A percentile compares a stretch with the other conserved stretches of the same genome.
Conservation (phyloP, 2,329 filamentous ascomycete species). For the Diaporthe humulicola region DNA sequence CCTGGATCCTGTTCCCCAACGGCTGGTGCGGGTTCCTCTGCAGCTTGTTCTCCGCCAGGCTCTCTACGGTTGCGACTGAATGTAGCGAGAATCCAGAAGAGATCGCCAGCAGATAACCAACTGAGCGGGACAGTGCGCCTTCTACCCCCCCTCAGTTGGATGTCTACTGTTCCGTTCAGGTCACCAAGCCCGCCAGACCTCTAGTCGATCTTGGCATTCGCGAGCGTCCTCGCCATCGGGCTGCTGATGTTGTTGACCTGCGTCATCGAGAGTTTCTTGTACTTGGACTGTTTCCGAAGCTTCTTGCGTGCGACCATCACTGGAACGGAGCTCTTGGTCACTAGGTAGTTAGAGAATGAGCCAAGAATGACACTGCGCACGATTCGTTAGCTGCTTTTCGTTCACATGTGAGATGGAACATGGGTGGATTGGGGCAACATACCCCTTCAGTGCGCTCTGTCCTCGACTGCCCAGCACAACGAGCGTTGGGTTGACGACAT, state of each 20-base stretch:
- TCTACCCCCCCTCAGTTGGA: conserved; percentile 1
- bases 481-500: conserved; percentile 89
- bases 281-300: conserved; percentile 87
- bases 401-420: not conserved
- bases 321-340: conserved; percentile 95
- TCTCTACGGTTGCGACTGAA: too few relatives aligned
- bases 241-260: conserved; percentile 87
- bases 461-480: conserved; percentile 94
- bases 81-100: too few relatives aligned
- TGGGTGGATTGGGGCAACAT: conserved; percentile 52
- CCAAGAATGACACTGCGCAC: conserved; percentile 84
- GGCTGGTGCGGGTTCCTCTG: too few relatives aligned
- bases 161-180: not conserved
- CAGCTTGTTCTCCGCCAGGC: too few relatives aligned
- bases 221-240: conserved; percentile 74
- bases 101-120: too few relatives aligned
- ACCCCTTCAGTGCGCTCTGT: conserved; percentile 93
- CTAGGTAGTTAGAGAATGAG: conserved; percentile 97
- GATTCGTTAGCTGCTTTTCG: conserved; percentile 48
- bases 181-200: not conserved
- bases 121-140: too few relatives aligned
- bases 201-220: conserved; percentile 79
- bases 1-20: too few relatives aligned
- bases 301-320: conserved; percentile 98
- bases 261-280: conserved; percentile 77